These are phyloP conservation scores for Microdochium paspali DNA, from an alignment of 2,329 filamentous ascomycete species.

Conservation along the genomic window DNA sequence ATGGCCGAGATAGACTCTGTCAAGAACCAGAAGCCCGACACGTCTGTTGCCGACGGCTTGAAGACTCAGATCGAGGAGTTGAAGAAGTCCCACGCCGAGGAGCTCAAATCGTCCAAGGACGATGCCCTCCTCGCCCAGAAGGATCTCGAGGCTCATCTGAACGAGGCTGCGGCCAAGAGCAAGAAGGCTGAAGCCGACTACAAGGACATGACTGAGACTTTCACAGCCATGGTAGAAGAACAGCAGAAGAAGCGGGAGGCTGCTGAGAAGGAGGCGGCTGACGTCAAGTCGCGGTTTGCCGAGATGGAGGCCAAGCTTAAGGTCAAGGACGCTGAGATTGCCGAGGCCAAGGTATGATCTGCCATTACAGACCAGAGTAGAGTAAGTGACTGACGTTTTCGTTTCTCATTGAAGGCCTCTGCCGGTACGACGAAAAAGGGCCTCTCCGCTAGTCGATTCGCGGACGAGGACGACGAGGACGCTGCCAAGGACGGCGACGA, in stretches of 20 bases:
- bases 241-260: constrained; percentile 30
- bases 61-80: constrained; percentile 37
- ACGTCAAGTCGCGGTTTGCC: constrained; percentile 19
- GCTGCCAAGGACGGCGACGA: constrained; percentile 19
- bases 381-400: not conserved
- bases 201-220: constrained; percentile 52
- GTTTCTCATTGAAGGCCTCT: constrained; percentile 3
- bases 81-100: constrained; percentile 36
- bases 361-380: not conserved
- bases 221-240: constrained; percentile 52
- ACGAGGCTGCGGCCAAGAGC: constrained; percentile 37
- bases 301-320: constrained; percentile 30
- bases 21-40: constrained; percentile 47
- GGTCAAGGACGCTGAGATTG: constrained; percentile 55
- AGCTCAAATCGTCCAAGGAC: constrained; percentile 23
- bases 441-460: constrained; percentile 45
- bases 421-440: constrained; percentile 33
- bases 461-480: constrained; percentile 26
- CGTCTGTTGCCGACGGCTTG: constrained; percentile 41
- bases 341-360: constrained; percentile 43
- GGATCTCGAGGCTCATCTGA: constrained; percentile 42
- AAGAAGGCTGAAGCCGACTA: constrained; percentile 52
- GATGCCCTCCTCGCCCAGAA: constrained; percentile 32
- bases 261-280: constrained; percentile 18
- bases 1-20: constrained; percentile 51